Evolutionary conservation across 148 eudicot species (phyloP), one percentile per base, ranked within the genome.

Genomic region (Simmondsia chinensis): DNA sequence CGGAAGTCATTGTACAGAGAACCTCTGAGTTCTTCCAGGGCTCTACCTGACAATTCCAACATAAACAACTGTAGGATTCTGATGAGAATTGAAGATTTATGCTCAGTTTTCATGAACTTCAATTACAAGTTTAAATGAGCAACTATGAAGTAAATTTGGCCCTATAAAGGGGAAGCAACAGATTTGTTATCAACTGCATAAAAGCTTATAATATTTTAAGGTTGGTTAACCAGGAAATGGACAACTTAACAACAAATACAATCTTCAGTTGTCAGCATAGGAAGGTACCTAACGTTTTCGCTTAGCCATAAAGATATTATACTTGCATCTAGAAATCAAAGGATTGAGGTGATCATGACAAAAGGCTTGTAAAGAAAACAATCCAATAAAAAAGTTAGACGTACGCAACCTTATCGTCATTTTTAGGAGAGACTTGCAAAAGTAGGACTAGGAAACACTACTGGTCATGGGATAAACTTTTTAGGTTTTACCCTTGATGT

Each of bases 21-120:
- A 20, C 76, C 69, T 71, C 96, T 77, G 59, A 87, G 60, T 50
- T 83, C 94, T 73, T 87, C 96, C 79, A 87, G 61, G 23, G 89
- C 83, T 66, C 67, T 77, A 24, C 80, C 96, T 87, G 59, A 26
- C 20, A 50, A 35, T 31, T 14, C 18, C 27, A 7, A 37, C 27
- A 40, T 0, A 15, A 18, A 26, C 20, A 23, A 19, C 12, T 7
- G 13, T 3, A 11, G 8, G 1, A 14, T 7, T 8, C 7, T 9
- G 3, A 32, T 18, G 21, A 26, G 4, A 9, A 15, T 7, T 25
- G n/a, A 9, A 8, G 4, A 13, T 29, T 16, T 20, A 4, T 2
- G 13, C 30, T 36, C 4, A 47, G 28, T 19, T 16, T 6, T 29
- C 4, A 7, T 23, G 11, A 17, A 38, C 8, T 8, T 33, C 20